Evolutionary conservation across 1,139 yeast genomes (phyloP).

Genomic region (Sugiyamaella japonica): DNA sequence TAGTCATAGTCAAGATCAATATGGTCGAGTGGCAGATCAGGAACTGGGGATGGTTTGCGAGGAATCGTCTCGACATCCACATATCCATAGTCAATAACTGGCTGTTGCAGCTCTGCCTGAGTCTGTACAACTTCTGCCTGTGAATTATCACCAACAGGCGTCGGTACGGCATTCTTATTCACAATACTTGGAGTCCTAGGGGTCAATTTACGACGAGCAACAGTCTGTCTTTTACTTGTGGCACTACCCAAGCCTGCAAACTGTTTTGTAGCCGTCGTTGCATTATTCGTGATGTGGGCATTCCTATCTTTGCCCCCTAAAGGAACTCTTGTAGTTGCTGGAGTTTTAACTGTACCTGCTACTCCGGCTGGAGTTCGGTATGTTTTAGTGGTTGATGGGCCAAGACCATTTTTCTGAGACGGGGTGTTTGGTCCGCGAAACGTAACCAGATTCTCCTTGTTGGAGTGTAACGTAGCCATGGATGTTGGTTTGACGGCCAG

Average conservation of each 20-base stretch:
- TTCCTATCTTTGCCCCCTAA: constrained; percentile 34
- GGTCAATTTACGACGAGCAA: constrained; percentile 3
- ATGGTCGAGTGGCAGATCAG: constrained; percentile 30
- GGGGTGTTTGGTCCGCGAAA: constrained; percentile 29
- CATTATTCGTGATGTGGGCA: constrained; percentile 19
- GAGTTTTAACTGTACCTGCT: constrained; percentile 15
- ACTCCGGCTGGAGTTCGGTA: constrained; percentile 16
- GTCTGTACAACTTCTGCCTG: not conserved
- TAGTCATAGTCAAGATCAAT: constrained; percentile 31
- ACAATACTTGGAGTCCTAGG: constrained; percentile 15
- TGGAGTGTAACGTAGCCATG: constrained; percentile 26
- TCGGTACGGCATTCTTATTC: constrained; percentile 17
- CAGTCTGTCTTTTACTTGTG: constrained; percentile 6
- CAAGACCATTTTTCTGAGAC: constrained; percentile 11
- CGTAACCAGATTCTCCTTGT: constrained; percentile 32
- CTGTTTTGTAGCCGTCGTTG: constrained; percentile 13
- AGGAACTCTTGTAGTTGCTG: constrained; percentile 27
- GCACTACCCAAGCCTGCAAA: not conserved
- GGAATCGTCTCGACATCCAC: constrained; percentile 30
- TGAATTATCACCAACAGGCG: constrained; percentile 16
- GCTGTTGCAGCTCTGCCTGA: not conserved
- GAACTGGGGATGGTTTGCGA: constrained; percentile 23
- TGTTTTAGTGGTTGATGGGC: constrained; percentile 6
- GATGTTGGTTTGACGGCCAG: not conserved
- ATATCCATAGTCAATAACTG: constrained; percentile 22